Evolutionary conservation across 257 asterid genomes (phyloP).

Genomic region (Echites panduratus): DNA sequence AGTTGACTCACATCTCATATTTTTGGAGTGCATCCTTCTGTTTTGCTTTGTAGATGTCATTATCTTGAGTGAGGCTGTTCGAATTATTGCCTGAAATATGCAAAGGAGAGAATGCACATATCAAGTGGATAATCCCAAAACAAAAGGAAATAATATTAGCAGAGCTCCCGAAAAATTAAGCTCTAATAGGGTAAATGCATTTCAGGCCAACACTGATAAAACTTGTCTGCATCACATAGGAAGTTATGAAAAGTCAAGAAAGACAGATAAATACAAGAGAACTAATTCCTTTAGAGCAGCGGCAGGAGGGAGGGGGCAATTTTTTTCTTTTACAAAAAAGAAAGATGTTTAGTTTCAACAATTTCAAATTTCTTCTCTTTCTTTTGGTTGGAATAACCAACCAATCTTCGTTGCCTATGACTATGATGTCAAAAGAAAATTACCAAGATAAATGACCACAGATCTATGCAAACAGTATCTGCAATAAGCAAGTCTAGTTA

Average conservation of each 20-base stretch:
- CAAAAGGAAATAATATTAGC: background rate
- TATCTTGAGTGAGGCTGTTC: slow-evolving; percentile 58
- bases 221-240: too few species aligned
- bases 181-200: background rate
- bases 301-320: too few species aligned
- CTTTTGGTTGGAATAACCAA: background rate
- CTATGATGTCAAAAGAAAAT: background rate
- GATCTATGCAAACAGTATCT: slow-evolving; percentile 1
- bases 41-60: slow-evolving; percentile 67
- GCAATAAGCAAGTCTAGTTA: background rate
- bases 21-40: slow-evolving; percentile 70
- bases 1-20: slow-evolving; percentile 57
- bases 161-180: background rate
- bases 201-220: too few species aligned
- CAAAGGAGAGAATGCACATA: background rate
- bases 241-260: background rate
- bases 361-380: background rate
- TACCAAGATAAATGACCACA: background rate
- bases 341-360: too few species aligned
- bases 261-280: too few species aligned
- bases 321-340: too few species aligned
- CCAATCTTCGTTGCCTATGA: background rate
- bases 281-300: too few species aligned
- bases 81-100: slow-evolving; percentile 39
- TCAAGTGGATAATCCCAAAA: background rate